Evolutionary conservation across 148 eudicot genomes (phyloP).

Genomic region (Nepenthes gracilis): DNA sequence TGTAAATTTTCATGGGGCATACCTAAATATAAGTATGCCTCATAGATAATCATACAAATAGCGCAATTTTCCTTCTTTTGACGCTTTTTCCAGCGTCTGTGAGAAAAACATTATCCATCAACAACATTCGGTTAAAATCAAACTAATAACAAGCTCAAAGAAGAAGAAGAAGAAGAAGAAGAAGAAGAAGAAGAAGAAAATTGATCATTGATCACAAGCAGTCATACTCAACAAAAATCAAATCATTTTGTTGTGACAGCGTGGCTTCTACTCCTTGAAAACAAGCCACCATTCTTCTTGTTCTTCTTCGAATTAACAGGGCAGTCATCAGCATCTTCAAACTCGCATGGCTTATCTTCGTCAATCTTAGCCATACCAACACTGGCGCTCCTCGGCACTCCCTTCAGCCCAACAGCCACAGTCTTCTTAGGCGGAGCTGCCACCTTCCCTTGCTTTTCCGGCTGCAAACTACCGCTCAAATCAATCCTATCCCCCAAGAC

Average conservation of each 20-base stretch:
- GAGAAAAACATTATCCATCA: no score
- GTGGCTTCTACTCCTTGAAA: not conserved
- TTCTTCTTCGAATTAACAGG: not conserved
- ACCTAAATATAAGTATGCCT: no score
- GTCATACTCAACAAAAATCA: not conserved
- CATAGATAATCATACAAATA: no score
- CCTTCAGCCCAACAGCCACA: not conserved
- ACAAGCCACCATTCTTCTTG: not conserved
- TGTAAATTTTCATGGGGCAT: no score
- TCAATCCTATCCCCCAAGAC: constrained; percentile 14
- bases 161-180: no score
- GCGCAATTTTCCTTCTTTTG: no score
- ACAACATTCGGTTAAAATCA: no score
- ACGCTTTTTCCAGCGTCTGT: no score
- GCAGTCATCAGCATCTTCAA: not conserved
- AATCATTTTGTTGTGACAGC: not conserved
- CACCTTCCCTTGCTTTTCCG: not conserved
- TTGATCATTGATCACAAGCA: no score
- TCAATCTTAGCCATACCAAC: constrained; percentile 74
- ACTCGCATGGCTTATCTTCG: constrained; percentile 42
- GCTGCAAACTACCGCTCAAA: not conserved
- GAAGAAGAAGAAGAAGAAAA: no score
- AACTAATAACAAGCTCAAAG: no score
- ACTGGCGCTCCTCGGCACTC: constrained; percentile 49
- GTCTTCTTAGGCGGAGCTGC: not conserved